These are phyloP conservation scores for Penicillium manginii DNA, from an alignment of 495 filamentous ascomycete genomes.

Conservation along the genomic window DNA sequence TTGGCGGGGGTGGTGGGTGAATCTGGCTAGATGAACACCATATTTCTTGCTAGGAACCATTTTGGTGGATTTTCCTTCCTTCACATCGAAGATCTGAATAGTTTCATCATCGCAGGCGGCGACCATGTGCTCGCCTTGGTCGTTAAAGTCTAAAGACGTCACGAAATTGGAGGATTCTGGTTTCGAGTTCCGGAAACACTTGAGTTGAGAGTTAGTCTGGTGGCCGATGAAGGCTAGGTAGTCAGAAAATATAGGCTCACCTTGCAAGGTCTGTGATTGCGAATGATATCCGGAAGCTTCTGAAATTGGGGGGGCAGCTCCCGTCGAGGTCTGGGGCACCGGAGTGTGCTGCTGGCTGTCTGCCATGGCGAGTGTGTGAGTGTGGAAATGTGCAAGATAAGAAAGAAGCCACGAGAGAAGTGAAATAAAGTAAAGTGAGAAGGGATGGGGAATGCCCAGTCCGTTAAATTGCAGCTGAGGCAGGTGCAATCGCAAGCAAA, in stretches of 20 bases:
- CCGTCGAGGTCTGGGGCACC: conserved; percentile 25
- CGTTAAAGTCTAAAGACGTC: conserved; percentile 93
- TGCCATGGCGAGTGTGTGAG: conserved; percentile 29
- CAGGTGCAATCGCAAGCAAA: no score
- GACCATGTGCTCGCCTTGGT: conserved; percentile 86
- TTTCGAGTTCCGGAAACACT: conserved; percentile 47
- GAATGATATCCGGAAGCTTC: conserved; percentile 53
- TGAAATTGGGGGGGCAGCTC: conserved; percentile 38
- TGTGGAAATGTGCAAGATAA: background rate
- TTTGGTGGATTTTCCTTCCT: conserved; percentile 85
- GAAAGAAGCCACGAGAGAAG: background rate
- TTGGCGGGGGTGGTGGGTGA: conserved; percentile 84
- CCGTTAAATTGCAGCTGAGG: no score
- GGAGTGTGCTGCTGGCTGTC: conserved; percentile 33
- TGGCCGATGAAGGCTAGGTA: background rate
- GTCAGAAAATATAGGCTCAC: conserved; percentile 26
- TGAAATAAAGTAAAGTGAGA: background rate
- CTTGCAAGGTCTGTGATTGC: conserved; percentile 50
- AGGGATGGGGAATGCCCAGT: no score
- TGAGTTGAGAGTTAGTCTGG: conserved; percentile 1
- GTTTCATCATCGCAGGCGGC: conserved; percentile 89
- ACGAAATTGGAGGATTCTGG: conserved; percentile 43
- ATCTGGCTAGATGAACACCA: conserved; percentile 88
- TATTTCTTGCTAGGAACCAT: conserved; percentile 89
- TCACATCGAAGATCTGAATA: conserved; percentile 91